These are phyloP conservation scores for Candida boidinii DNA, from an alignment of 805 yeast species.

Conservation along the genomic window DNA sequence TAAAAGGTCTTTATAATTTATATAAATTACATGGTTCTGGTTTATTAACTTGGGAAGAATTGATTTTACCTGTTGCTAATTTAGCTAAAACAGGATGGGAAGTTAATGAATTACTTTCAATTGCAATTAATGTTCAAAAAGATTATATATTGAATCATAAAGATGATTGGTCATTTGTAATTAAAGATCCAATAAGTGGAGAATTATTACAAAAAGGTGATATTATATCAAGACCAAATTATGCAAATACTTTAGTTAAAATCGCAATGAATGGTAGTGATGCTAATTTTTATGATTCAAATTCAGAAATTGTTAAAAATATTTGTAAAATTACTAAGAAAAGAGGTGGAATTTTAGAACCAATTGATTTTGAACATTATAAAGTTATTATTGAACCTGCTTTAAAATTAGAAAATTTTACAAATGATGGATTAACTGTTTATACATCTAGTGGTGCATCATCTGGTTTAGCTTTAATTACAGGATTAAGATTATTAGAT, in stretches of 20 bases:
- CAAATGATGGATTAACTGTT: slow-evolving; percentile 23
- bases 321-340: slow-evolving; percentile 41
- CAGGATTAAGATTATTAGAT: slow-evolving; percentile 65
- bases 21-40: slow-evolving; percentile 62
- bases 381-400: slow-evolving; percentile 39
- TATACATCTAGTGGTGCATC: slow-evolving; percentile 66
- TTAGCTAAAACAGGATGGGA: slow-evolving; percentile 60
- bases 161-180: slow-evolving; percentile 51
- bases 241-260: slow-evolving; percentile 58
- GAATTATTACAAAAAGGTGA: slow-evolving; percentile 46
- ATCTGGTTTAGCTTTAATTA: slow-evolving; percentile 72
- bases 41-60: slow-evolving; percentile 56
- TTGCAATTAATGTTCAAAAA: slow-evolving; percentile 30
- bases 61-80: slow-evolving; percentile 68
- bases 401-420: slow-evolving; percentile 28
- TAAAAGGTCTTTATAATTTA: slow-evolving; percentile 70
- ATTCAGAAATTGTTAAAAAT: slow-evolving; percentile 60
- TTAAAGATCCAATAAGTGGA: slow-evolving; percentile 25
- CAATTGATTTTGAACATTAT: slow-evolving; percentile 62
- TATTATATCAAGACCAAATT: slow-evolving; percentile 42
- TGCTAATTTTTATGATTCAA: slow-evolving; percentile 76
- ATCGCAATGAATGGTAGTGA: slow-evolving; percentile 74
- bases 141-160: slow-evolving; percentile 21
- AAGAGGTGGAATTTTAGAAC: slow-evolving; percentile 60
- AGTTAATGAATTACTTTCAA: slow-evolving; percentile 34